phyloP scores from a whole-genome alignment of 352 stramenopile species.

The Pythium volutum region DNA sequence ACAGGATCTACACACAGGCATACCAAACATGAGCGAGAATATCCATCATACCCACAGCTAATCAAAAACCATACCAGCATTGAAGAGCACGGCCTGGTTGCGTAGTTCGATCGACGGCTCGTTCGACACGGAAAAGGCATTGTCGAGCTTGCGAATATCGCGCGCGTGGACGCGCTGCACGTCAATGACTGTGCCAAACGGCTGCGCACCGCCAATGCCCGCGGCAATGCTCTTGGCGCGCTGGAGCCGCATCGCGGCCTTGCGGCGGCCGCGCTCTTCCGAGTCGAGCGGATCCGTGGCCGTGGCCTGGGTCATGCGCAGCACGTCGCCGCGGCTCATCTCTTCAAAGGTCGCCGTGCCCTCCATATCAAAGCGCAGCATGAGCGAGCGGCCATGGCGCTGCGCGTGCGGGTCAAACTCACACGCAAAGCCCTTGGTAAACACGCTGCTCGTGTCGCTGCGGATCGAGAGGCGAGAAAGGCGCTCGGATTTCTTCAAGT shows the following conservation, averaged over 20 bases:
- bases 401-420: constrained; percentile 10
- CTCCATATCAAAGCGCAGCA: constrained; percentile 44
- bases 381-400: constrained; percentile 15
- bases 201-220: constrained; percentile 3
- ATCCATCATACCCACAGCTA: no score
- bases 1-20: constrained; percentile 53
- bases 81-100: constrained; percentile 78
- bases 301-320: constrained; percentile 58
- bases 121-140: constrained; percentile 68
- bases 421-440: constrained; percentile 12
- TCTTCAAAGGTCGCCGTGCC: constrained; percentile 56
- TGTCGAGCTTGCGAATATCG: constrained; percentile 74
- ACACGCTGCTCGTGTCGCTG: background rate
- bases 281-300: constrained; percentile 18
- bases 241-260: constrained; percentile 7
- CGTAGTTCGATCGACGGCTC: constrained; percentile 73
- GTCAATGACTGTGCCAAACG: constrained; percentile 23
- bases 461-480: background rate
- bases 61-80: no score
- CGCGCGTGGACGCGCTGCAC: constrained; percentile 63
- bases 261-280: constrained; percentile 3
- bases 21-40: no score
- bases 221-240: constrained; percentile 14
- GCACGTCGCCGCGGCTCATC: constrained; percentile 58
- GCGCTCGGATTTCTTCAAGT: background rate